Base-by-base conservation (phyloP, 2,329 filamentous ascomycete genomes). In the Plectosphaerella plurivora region DNA sequence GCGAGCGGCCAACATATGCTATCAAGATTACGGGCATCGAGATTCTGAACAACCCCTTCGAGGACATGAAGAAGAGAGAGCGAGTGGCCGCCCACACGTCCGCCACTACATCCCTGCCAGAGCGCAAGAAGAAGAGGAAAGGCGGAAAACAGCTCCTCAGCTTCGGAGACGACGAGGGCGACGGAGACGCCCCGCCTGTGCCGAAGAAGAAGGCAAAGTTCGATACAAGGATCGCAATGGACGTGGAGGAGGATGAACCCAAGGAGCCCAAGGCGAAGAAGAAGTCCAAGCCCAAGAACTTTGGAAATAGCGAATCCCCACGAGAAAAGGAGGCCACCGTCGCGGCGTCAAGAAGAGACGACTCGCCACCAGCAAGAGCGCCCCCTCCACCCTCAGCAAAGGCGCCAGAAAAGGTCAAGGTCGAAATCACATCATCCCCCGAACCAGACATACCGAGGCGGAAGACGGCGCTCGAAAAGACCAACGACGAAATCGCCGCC, bases 1-100 rank as follows among this genome's bases (percentile, higher is more conserved):
- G 82, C 7, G 93, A 97, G 57, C 80, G 91, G 55, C 93, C 93
- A 2, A 71, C 95, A 47, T 99, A 96, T 67, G 87, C 93, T 0
- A 83, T 91, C 36, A 91, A 86, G 68, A 86, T 99, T 53, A 84
- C 83, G 4, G 75, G 78, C 18, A 75, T 88, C 25, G 89, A 94
- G 67, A 83, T 95, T 18, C 67, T 94, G 57, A 82, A 91, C 47
- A 94, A 94, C 63, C 89, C 89, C 0, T 95, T 93, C 55, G 82
- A 87, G 47, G 88, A 89, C 62, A 91, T 94, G 87, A 81, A 84
- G 61, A 88, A 83, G 73, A 79, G 85, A 60, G 76, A 80, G 48
- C 78, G 79, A 52, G 75, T 82, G 41, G 81, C 82, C 14, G 73
- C 73, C 33, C 77, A 76, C 35, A 72, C 68, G 33, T 9, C n/a